Evolutionary conservation across 2,329 filamentous ascomycete genomes (phyloP).

Genomic region (Colletotrichum sp.): DNA sequence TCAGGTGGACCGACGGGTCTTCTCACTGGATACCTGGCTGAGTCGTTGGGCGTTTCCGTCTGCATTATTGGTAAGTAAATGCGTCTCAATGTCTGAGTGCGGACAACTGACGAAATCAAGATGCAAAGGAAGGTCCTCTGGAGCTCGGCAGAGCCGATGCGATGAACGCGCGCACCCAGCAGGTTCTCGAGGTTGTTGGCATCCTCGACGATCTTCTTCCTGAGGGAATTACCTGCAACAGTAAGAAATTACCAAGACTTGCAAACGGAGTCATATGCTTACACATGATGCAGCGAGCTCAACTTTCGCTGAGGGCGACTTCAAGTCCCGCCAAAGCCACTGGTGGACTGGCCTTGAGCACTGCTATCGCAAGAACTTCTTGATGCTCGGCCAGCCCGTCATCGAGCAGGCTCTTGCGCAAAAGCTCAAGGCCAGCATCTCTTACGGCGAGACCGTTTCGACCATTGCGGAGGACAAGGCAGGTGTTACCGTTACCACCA

Average conservation of each 20-base stretch:
- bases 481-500: slow-evolving; percentile 30
- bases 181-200: slow-evolving; percentile 49
- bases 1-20: slow-evolving; percentile 50
- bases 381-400: slow-evolving; percentile 54
- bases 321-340: slow-evolving; percentile 49
- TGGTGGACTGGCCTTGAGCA: slow-evolving; percentile 53
- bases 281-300: slow-evolving; percentile 42
- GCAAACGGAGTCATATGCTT: not conserved
- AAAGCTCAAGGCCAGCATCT: slow-evolving; percentile 34
- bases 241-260: slow-evolving; percentile 31
- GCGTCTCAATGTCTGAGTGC: not conserved
- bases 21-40: slow-evolving; percentile 46
- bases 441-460: slow-evolving; percentile 41
- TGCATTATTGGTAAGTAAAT: slow-evolving; percentile 37
- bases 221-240: slow-evolving; percentile 52
- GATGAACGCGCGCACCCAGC: slow-evolving; percentile 52
- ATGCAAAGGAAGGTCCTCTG: slow-evolving; percentile 40
- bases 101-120: slow-evolving; percentile 24
- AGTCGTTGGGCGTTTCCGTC: slow-evolving; percentile 44
- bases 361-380: slow-evolving; percentile 49
- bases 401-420: slow-evolving; percentile 43
- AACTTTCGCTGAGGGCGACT: slow-evolving; percentile 49
- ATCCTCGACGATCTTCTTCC: slow-evolving; percentile 45
- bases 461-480: slow-evolving; percentile 29
- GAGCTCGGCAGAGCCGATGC: slow-evolving; percentile 51